Percentiles rank a stretch among this genome's conserved stretches.
phyloP scores from a whole-genome alignment of 1,284 basidiomycete genomes.

The Psilocybe mexicana region DNA sequence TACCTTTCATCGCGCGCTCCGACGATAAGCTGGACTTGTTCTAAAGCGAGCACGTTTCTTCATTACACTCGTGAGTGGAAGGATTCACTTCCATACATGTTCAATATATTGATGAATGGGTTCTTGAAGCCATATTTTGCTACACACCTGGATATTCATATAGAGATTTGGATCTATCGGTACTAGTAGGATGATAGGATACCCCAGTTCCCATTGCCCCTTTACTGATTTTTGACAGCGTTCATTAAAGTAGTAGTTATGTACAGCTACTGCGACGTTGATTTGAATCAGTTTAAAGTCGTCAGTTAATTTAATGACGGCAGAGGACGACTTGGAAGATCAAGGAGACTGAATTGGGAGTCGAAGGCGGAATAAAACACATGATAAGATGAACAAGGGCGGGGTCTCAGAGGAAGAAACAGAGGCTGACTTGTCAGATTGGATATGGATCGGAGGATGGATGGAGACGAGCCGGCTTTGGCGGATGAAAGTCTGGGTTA shows the following conservation, averaged over 20 bases:
- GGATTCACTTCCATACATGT: not conserved
- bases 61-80: not conserved
- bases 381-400: not conserved
- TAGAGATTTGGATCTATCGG: too few relatives aligned
- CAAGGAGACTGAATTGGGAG: too few relatives aligned
- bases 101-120: not conserved
- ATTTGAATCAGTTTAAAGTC: too few relatives aligned
- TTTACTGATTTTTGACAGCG: too few relatives aligned
- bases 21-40: slow-evolving; percentile 65
- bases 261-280: too few relatives aligned
- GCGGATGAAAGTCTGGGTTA: slow-evolving; percentile 7
- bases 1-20: slow-evolving; percentile 55
- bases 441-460: slow-evolving; percentile 2
- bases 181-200: too few relatives aligned
- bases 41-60: slow-evolving; percentile 24
- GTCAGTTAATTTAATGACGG: too few relatives aligned
- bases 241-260: too few relatives aligned
- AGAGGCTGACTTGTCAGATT: not conserved
- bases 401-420: not conserved
- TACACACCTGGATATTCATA: too few relatives aligned
- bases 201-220: too few relatives aligned
- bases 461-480: slow-evolving; percentile 10
- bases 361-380: too few relatives aligned
- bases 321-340: too few relatives aligned
- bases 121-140: not conserved